Conservation (phyloP, 1,284 basidiomycete species). For the Lignosus rhinocerotis region DNA sequence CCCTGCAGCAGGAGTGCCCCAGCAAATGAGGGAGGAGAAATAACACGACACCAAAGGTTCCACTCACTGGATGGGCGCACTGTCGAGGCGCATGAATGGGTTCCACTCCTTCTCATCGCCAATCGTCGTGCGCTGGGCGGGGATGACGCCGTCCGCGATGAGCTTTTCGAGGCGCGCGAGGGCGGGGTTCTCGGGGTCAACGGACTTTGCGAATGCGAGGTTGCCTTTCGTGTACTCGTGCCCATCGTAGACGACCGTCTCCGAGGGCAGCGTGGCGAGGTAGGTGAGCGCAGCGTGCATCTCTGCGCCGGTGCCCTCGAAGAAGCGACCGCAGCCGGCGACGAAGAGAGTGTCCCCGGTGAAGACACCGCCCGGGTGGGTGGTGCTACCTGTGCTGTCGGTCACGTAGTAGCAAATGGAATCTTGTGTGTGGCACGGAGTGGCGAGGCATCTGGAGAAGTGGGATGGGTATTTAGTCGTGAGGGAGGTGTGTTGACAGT, state of each 20-base stretch:
- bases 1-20: conserved; percentile 31
- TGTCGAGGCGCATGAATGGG: conserved; percentile 75
- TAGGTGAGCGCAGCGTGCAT: conserved; percentile 85
- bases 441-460: conserved; percentile 73
- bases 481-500: background rate
- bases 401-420: conserved; percentile 91
- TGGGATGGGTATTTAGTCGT: background rate
- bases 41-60: background rate
- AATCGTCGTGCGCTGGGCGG: conserved; percentile 81
- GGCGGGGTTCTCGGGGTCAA: conserved; percentile 67
- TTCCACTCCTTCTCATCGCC: conserved; percentile 87
- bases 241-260: conserved; percentile 87
- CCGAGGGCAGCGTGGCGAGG: conserved; percentile 74
- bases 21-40: background rate
- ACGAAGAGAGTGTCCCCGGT: conserved; percentile 97
- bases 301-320: conserved; percentile 85
- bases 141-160: conserved; percentile 53
- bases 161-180: conserved; percentile 58
- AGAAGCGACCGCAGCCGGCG: conserved; percentile 95
- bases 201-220: conserved; percentile 58
- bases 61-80: conserved; percentile 58
- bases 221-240: conserved; percentile 89
- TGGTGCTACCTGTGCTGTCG: conserved; percentile 40
- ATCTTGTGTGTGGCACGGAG: conserved; percentile 96
- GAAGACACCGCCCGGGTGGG: conserved; percentile 79